phyloP scores from a whole-genome alignment of 371 early-diverging fungal genomes.

The Apophysomyces sp. region DNA sequence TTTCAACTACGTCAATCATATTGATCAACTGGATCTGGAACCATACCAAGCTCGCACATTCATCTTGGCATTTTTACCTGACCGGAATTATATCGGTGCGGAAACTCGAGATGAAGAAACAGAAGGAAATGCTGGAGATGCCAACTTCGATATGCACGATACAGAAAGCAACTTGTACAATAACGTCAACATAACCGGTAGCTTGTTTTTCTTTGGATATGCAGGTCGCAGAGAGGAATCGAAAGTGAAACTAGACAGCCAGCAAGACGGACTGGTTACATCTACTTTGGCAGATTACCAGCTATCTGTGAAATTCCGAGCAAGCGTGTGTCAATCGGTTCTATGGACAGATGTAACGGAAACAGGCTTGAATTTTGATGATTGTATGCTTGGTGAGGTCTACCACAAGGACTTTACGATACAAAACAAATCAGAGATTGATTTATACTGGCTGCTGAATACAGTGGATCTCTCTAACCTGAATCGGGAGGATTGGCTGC shows the following conservation, averaged over 20 bases:
- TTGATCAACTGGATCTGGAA: constrained; percentile 70
- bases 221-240: constrained; percentile 9
- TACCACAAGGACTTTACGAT: constrained; percentile 90
- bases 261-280: constrained; percentile 22
- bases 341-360: constrained; percentile 89
- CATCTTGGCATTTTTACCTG: constrained; percentile 79
- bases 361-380: constrained; percentile 90
- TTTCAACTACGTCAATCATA: constrained; percentile 86
- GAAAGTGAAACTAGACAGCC: neutral
- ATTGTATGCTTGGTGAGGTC: constrained; percentile 85
- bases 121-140: constrained; percentile 3
- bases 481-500: constrained; percentile 60
- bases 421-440: constrained; percentile 90
- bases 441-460: constrained; percentile 85
- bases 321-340: constrained; percentile 84
- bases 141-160: constrained; percentile 4
- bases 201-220: constrained; percentile 85
- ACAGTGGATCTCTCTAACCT: constrained; percentile 64
- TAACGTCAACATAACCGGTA: constrained; percentile 79
- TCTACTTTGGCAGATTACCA: constrained; percentile 59
- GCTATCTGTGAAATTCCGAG: constrained; percentile 76
- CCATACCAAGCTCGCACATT: constrained; percentile 64
- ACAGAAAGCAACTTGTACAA: constrained; percentile 54
- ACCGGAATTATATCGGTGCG: constrained; percentile 13
- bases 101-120: constrained; percentile 13